phyloP scores from a whole-genome alignment of 2,329 filamentous ascomycete species.

The Metarhizium anisopliae region DNA sequence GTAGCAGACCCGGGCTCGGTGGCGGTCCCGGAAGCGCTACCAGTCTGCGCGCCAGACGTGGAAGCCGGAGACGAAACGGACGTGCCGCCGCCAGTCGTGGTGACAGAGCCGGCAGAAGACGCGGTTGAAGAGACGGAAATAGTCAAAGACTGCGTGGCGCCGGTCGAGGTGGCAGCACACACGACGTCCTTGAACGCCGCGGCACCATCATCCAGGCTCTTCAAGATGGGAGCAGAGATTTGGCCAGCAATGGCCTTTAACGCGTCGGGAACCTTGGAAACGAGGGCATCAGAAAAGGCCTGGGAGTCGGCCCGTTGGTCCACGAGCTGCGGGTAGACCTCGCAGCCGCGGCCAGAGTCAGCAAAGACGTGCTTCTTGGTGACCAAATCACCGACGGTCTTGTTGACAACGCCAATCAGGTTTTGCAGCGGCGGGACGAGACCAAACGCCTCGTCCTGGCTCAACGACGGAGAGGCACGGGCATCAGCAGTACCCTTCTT shows the following conservation, averaged over 20 bases:
- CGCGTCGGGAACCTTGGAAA: neutral
- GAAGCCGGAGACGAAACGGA: neutral
- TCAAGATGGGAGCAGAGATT: neutral
- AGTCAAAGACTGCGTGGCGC: neutral
- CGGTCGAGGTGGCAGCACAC: neutral
- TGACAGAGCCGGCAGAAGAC: neutral
- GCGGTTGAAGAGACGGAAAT: neutral
- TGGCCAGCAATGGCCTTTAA: neutral
- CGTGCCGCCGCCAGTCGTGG: neutral
- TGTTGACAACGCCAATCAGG: neutral
- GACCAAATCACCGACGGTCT: neutral
- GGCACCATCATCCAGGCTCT: neutral
- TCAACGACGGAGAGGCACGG: neutral
- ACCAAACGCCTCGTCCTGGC: neutral
- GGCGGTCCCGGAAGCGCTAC: neutral
- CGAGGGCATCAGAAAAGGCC: neutral
- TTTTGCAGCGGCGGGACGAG: neutral
- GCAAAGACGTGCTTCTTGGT: conserved; percentile 2
- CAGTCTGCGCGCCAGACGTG: neutral
- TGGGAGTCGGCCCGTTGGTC: neutral
- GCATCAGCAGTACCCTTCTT: neutral
- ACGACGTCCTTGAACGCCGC: conserved; percentile 3
- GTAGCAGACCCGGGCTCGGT: neutral
- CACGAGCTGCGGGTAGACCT: conserved; percentile 1
- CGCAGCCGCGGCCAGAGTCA: conserved; percentile 3